Base-by-base conservation (phyloP, 1,284 basidiomycete species). In the Leccinum huronense region DNA sequence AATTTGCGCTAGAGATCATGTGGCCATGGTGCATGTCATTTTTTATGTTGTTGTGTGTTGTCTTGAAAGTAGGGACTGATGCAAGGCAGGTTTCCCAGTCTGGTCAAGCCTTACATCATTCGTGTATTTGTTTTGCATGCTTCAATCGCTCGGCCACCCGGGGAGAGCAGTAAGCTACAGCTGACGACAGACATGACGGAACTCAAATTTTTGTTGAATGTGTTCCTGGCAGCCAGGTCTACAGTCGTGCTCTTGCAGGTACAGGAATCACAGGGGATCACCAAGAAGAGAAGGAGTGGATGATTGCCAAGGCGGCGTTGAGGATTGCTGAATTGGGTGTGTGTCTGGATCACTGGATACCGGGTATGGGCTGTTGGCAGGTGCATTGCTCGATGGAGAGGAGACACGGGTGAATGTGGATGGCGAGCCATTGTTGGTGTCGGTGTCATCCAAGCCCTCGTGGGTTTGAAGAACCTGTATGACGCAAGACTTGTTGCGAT, bases 161-260 rank as follows among this genome's bases (percentile, higher is more conserved):
- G 93, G 11, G 96, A 98, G 79, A 86, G 85, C 65, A 92, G 94
- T 2, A 96, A 96, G 73, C 82, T 98, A 40, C 93, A 95, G 76
- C 81, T 98, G 65, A 94, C 94, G 61, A 91, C 88, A 60, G 96
- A 98, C 75, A 96, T 97, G 94, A 92, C 96, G 1, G 93, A 95
- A 75, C 83, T 98, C 60, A 96, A 98, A 78, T 97, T 98, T 75
- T 88, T 90, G 0, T 76, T 97, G 61, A 90, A 87, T 69, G 86
- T 90, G 2, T 93, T 97, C 73, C 80, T 95, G 72, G n/a, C n/a
- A n/a, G n/a, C n/a, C n/a, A n/a, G n/a, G n/a, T n/a, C n/a, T n/a
- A 38, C 5, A 16, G 14, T 40, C 38, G 14, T 40, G 14, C 14
- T 16, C 38, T 14, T 40, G 14, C 38, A 5, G 10, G 38, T 16